phyloP scores from a whole-genome alignment of 2,329 filamentous ascomycete species.

The Ascocoryne sarcoides region DNA sequence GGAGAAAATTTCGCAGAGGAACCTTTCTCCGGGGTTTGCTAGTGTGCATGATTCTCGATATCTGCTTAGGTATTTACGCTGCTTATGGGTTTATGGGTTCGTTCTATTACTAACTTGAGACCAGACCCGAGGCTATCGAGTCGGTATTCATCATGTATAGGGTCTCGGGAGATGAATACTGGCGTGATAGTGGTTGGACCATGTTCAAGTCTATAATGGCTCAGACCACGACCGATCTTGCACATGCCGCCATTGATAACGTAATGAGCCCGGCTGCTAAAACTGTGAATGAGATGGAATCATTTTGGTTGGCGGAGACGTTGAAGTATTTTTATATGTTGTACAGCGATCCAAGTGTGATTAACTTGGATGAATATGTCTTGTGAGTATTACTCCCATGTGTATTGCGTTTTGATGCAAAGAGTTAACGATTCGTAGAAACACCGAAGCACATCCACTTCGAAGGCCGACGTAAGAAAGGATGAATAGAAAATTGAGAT shows the following conservation, averaged over 20 bases:
- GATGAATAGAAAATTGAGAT: constrained; percentile 24
- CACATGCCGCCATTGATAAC: constrained; percentile 35
- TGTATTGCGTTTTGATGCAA: neutral
- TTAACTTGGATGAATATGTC: constrained; percentile 55
- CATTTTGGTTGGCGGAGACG: constrained; percentile 57
- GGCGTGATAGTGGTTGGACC: constrained; percentile 37
- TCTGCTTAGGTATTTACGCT: constrained; percentile 16
- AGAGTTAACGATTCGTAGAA: constrained; percentile 9
- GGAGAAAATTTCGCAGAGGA: constrained; percentile 9
- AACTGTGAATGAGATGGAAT: constrained; percentile 46
- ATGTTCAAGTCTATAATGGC: constrained; percentile 40
- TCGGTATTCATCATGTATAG: constrained; percentile 53
- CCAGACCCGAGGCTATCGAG: constrained; percentile 56
- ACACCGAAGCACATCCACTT: constrained; percentile 25
- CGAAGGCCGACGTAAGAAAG: constrained; percentile 41
- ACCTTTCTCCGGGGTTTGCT: constrained; percentile 19
- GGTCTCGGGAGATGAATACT: constrained; percentile 24
- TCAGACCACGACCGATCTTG: constrained; percentile 34
- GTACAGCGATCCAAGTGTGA: constrained; percentile 36
- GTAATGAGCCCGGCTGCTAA: constrained; percentile 25
- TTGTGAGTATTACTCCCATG: constrained; percentile 22
- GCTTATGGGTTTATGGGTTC: constrained; percentile 4
- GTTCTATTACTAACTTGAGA: constrained; percentile 29
- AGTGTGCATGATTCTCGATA: constrained; percentile 19
- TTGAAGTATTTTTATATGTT: constrained; percentile 57